Evolutionary conservation across 2,329 filamentous ascomycete species (phyloP), one percentile per base, ranked within the genome.

Genomic region (Blastomyces gilchristii): DNA sequence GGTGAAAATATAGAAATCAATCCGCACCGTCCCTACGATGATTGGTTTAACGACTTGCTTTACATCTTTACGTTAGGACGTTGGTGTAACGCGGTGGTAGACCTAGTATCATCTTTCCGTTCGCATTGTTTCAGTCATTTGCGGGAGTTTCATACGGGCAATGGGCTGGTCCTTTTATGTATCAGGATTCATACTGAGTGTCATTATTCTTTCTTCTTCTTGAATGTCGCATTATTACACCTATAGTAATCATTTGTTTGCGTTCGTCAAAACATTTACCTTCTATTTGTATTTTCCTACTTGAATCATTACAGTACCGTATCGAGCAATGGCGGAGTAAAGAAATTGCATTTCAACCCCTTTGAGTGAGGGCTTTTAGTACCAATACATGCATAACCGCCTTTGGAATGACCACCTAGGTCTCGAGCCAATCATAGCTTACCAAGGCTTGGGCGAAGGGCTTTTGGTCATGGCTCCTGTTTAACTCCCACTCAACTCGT

Each of bases 1-100:
- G 75, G 45, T 62, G 39, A 67, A 63, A 50, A 34, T 57, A 25
- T 57, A 56, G 25, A 41, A 39, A 41, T 1, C 18, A 25, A 41
- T 5, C 34, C 31, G n/a, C 9, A 1, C 25, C 16, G 5, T 22
- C 16, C 31, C 18, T 56, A 5, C 3, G 5, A 16, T 18, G 6
- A 39, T 18, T 7, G 31, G 14, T 9, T 34, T 37, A 16, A 4
- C 12, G 41, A 18, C 41, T 18, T 43, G 14, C 34, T 5, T 37
- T 34, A n/a, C 16, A 37, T 22, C n/a, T 22, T 22, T 3, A 39
- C 18, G n/a, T 41, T 8, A 37, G n/a, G 34, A 57, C n/a, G 34
- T 57, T 9, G 53, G 31, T 39, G 18, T 57, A 25, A 34, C n/a
- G 18, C 18, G 18, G n/a, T 9, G 12, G 5, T 25, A 41, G 28